Conservation (phyloP, 345 rosid genomes). For the Pugionium dolabratum region DNA sequence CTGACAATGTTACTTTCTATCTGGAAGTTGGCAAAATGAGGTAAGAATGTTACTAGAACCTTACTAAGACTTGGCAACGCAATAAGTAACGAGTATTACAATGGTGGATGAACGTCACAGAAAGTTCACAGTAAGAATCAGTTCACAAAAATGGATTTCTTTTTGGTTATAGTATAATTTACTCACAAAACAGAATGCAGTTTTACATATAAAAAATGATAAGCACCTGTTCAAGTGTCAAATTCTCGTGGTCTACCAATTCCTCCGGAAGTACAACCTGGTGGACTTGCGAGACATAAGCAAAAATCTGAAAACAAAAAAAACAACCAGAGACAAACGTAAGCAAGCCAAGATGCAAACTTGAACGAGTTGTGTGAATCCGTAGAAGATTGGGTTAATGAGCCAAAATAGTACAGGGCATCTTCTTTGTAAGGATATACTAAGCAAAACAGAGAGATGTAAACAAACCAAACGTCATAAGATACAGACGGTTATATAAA, state of each 20-base stretch:
- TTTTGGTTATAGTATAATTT: neutral
- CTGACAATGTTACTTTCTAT: constrained; percentile 91
- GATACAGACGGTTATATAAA: neutral
- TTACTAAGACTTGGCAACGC: constrained; percentile 2
- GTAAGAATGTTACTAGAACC: constrained; percentile 4
- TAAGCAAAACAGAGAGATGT: constrained; percentile 5
- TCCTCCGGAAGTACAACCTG: constrained; percentile 80
- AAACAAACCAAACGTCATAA: constrained; percentile 1
- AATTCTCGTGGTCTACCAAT: constrained; percentile 58
- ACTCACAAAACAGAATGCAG: neutral
- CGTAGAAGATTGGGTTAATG: neutral
- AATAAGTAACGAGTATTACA: neutral
- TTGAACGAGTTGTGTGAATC: neutral
- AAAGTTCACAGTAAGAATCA: constrained; percentile 13
- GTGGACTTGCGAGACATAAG: constrained; percentile 94
- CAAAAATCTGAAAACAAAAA: constrained; percentile 62
- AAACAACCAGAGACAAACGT: neutral
- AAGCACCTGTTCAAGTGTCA: constrained; percentile 79
- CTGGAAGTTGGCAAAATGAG: constrained; percentile 45
- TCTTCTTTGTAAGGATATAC: neutral
- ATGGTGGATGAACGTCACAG: neutral
- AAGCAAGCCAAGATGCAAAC: constrained; percentile 9
- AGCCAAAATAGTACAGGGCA: neutral
- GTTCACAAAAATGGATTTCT: neutral
- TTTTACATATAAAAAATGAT: neutral